Evolutionary conservation across 2,329 filamentous ascomycete species (phyloP), one percentile per base, ranked within the genome.

Genomic region (Didymellaceae sp.): DNA sequence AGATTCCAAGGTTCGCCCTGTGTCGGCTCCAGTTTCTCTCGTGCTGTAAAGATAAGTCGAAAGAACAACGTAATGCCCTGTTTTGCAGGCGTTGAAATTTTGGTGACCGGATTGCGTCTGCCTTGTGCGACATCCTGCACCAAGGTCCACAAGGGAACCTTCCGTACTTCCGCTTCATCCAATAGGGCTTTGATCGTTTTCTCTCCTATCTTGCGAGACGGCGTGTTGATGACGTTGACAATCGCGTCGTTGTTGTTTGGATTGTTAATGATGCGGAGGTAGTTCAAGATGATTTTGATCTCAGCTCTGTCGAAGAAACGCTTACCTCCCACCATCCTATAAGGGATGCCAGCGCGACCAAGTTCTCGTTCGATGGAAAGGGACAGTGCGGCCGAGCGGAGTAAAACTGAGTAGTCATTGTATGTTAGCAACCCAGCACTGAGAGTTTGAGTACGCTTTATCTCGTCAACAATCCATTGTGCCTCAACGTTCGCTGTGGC

Each of bases 271-370:
- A 95, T 87, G 24, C 91, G 84, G 11, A 97, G 78, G 68, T 99
- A 97, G 68, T 97, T 91, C 4, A 97, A 75, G 0, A 97, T 71
- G 6, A 91, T 81, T 71, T 94, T 95, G 67, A 97, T 88, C 70
- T 99, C 93, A 3, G 85, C 82, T 42, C 94, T 86, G 61, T 99
- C 94, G 65, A 95, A 97, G 70, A 99, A 99, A 51, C 90, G 89
- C 55, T 86, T 84, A 2, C 94, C 93, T 63, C 88, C 93, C 42
- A 97, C 87, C 92, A 97, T 97, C 40, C 86, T 86, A 73, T 97
- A 99, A 0, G 91, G 82, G 31, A 97, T 85, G 1, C 91, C 91
- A 9, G 85, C 84, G 63, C 88, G 90, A 11, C 88, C 90, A 31
- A 97, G 78, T 2, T 88, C 87, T 17, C 86, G 82, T 74, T 99